Percentiles rank a stretch among this genome's conserved stretches.
Conservation (phyloP, 768 basidiomycete species). For the Rhizopogon vulgaris region DNA sequence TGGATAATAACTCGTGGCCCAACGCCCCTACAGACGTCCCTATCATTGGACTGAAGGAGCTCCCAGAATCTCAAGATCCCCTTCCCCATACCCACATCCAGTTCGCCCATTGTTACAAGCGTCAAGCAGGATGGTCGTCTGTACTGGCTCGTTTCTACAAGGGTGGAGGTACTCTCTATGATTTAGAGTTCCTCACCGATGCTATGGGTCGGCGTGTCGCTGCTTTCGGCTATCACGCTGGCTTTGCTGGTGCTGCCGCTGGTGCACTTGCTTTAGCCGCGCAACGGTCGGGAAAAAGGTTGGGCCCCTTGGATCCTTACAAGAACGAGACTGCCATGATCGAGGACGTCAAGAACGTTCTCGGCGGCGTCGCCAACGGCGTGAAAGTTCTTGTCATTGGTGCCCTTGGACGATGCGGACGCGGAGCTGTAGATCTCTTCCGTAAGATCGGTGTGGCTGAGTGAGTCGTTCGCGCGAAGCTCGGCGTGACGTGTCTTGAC, state of each 20-base stretch:
- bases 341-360: slow-evolving; percentile 52
- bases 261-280: slow-evolving; percentile 78
- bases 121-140: slow-evolving; percentile 86
- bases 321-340: slow-evolving; percentile 84
- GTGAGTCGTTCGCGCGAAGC: slow-evolving; percentile 40
- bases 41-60: slow-evolving; percentile 95
- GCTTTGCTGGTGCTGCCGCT: slow-evolving; percentile 96
- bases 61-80: slow-evolving; percentile 76
- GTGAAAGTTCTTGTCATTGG: slow-evolving; percentile 92
- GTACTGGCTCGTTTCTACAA: slow-evolving; percentile 81
- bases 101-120: slow-evolving; percentile 97
- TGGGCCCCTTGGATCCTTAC: slow-evolving; percentile 76
- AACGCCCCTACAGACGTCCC: slow-evolving; percentile 64
- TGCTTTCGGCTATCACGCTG: slow-evolving; percentile 97
- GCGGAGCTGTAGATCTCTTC: slow-evolving; percentile 93
- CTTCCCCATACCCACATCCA: slow-evolving; percentile 94
- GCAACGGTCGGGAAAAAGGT: slow-evolving; percentile 48
- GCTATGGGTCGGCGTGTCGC: slow-evolving; percentile 83
- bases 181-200: slow-evolving; percentile 93
- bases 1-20: slow-evolving; percentile 86
- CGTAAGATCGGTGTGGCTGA: slow-evolving; percentile 92
- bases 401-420: slow-evolving; percentile 90
- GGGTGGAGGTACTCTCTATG: slow-evolving; percentile 85
- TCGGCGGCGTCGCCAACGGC: slow-evolving; percentile 65
- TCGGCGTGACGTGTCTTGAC: background rate